These are phyloP conservation scores for Daldinia decipiens DNA, from an alignment of 495 filamentous ascomycete species.

Conservation along the genomic window DNA sequence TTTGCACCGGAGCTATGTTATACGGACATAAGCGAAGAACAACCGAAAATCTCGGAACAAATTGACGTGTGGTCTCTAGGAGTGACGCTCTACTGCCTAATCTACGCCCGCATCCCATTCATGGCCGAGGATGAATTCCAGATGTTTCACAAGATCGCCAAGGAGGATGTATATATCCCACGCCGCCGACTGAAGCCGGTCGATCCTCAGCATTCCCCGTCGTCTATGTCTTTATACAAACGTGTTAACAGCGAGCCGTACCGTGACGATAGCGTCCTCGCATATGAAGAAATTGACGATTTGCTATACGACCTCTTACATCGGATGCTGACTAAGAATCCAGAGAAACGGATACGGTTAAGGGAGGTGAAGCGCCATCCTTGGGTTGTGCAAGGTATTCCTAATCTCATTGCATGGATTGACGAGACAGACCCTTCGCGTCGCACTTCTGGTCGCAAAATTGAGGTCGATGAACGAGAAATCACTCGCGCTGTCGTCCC, in stretches of 20 bases:
- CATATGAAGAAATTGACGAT: conserved; percentile 86
- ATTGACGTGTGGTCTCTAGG: conserved; percentile 99
- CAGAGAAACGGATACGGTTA: conserved; percentile 83
- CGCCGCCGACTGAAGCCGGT: conserved; percentile 80
- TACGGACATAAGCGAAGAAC: conserved; percentile 66
- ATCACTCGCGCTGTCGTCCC: conserved; percentile 90
- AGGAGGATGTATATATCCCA: conserved; percentile 89
- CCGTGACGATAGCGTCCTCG: conserved; percentile 72
- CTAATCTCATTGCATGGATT: conserved; percentile 81
- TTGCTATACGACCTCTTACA: conserved; percentile 82
- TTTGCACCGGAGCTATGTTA: conserved; percentile 98
- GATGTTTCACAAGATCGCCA: conserved; percentile 89
- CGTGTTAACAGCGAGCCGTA: conserved; percentile 61
- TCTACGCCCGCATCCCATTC: conserved; percentile 93
- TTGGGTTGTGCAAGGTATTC: conserved; percentile 88
- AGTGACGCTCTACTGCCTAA: conserved; percentile 93
- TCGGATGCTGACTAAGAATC: conserved; percentile 88
- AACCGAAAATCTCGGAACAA: conserved; percentile 66
- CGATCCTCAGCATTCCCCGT: conserved; percentile 64
- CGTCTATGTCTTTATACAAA: conserved; percentile 63
- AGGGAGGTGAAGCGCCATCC: conserved; percentile 94
- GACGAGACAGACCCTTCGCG: conserved; percentile 90
- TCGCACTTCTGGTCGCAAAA: conserved; percentile 84
- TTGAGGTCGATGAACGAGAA: conserved; percentile 91
- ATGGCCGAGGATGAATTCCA: conserved; percentile 88